phyloP scores from a whole-genome alignment of 2,329 filamentous ascomycete genomes.

The Curvularia verruculosa region DNA sequence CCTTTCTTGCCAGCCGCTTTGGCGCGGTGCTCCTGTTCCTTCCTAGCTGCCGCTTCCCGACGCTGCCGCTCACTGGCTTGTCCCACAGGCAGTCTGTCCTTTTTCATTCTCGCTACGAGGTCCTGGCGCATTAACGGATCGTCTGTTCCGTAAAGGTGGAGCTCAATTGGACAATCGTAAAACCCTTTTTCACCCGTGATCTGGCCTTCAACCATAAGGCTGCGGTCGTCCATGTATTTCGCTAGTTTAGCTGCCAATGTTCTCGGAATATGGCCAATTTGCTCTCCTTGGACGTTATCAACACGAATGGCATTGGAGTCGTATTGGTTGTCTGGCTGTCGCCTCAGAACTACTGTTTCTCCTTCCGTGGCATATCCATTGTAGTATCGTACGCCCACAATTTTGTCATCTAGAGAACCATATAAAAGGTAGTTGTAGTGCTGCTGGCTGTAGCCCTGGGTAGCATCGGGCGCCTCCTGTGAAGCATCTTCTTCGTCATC shows the following conservation, averaged over 20 bases:
- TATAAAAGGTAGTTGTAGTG: slow-evolving; percentile 35
- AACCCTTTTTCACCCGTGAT: slow-evolving; percentile 69
- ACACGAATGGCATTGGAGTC: slow-evolving; percentile 74
- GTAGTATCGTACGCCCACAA: slow-evolving; percentile 61
- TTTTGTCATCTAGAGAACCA: slow-evolving; percentile 57
- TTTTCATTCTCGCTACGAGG: slow-evolving; percentile 68
- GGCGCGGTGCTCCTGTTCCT: slow-evolving; percentile 59
- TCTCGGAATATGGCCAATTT: slow-evolving; percentile 80
- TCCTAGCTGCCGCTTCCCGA: slow-evolving; percentile 61
- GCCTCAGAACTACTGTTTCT: slow-evolving; percentile 48
- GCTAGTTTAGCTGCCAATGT: slow-evolving; percentile 73
- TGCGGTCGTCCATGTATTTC: slow-evolving; percentile 62
- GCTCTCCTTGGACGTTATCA: slow-evolving; percentile 73
- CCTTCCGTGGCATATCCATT: slow-evolving; percentile 44
- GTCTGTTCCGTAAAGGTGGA: slow-evolving; percentile 72
- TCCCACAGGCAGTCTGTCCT: slow-evolving; percentile 64
- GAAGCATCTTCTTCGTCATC: slow-evolving; percentile 40
- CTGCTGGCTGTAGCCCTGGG: slow-evolving; percentile 34
- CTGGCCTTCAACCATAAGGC: slow-evolving; percentile 71
- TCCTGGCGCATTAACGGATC: slow-evolving; percentile 59
- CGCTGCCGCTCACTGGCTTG: slow-evolving; percentile 53
- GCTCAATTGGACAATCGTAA: slow-evolving; percentile 74
- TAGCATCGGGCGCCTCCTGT: slow-evolving; percentile 36
- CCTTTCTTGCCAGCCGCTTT: slow-evolving; percentile 42
- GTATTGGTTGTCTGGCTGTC: slow-evolving; percentile 69